These are phyloP conservation scores for Phialophora verrucosa DNA, from an alignment of 2,329 filamentous ascomycete genomes.

Conservation along the genomic window DNA sequence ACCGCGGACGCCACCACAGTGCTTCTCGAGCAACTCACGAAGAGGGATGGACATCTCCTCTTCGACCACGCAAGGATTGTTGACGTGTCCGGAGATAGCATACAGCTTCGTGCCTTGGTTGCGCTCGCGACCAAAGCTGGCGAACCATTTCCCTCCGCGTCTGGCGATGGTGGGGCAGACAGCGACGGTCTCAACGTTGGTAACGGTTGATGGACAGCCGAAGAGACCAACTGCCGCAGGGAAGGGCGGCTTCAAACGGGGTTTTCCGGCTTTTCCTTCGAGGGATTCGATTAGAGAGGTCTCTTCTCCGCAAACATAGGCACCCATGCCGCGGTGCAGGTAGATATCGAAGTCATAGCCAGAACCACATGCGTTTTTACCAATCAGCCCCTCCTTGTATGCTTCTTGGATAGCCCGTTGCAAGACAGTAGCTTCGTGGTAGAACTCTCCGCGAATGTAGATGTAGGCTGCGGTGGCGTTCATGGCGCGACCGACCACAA, in stretches of 20 bases:
- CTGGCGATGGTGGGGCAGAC: constrained; percentile 95
- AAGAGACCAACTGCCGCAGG: constrained; percentile 96
- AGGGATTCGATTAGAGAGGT: constrained; percentile 97
- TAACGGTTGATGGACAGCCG: constrained; percentile 95
- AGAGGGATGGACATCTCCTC: constrained; percentile 99
- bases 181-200: constrained; percentile 96
- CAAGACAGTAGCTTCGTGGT: constrained; percentile 90
- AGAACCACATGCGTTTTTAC: constrained; percentile 96
- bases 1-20: constrained; percentile 94
- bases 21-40: constrained; percentile 94
- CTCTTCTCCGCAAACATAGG: constrained; percentile 98
- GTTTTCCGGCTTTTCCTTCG: constrained; percentile 98
- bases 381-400: constrained; percentile 90
- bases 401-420: constrained; percentile 97
- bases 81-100: constrained; percentile 98
- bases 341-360: constrained; percentile 99
- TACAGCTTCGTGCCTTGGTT: constrained; percentile 98
- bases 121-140: constrained; percentile 88
- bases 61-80: constrained; percentile 97
- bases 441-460: constrained; percentile 98
- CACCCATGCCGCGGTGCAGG: constrained; percentile 94
- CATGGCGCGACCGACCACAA: constrained; percentile 96
- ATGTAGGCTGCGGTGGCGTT: constrained; percentile 99
- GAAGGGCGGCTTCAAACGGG: constrained; percentile 97
- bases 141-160: constrained; percentile 91